Evolutionary conservation across 768 basidiomycete genomes (phyloP).

Genomic region (Lactarius sanguifluus): DNA sequence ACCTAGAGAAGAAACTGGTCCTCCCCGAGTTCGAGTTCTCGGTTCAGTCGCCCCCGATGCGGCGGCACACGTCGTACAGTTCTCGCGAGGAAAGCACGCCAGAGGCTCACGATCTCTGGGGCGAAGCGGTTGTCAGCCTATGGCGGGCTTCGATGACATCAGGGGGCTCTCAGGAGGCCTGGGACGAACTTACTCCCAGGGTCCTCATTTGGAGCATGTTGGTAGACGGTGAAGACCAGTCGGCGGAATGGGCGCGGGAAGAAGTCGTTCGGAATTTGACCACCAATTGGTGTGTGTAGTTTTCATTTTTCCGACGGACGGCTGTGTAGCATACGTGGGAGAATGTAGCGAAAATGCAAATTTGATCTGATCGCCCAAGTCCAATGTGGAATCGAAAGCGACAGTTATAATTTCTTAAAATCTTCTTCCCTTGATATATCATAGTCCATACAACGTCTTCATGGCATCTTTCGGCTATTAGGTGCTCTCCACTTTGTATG

Average conservation of each 20-base stretch:
- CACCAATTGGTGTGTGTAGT: conserved; percentile 2
- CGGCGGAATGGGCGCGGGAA: conserved; percentile 59
- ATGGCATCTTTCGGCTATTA: not conserved
- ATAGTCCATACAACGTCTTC: not conserved
- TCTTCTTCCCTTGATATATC: not conserved
- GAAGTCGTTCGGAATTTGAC: conserved; percentile 35
- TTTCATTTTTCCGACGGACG: not conserved
- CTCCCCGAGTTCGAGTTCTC: not conserved
- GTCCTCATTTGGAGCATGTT: conserved; percentile 57
- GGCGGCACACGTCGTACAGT: conserved; percentile 27
- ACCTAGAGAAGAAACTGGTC: conserved; percentile 16
- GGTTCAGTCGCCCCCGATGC: not conserved
- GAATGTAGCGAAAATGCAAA: not conserved
- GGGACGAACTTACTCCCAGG: conserved; percentile 55
- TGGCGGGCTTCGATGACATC: conserved; percentile 54
- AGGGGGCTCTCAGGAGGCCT: conserved; percentile 37
- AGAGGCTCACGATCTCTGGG: conserved; percentile 46
- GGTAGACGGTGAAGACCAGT: conserved; percentile 35
- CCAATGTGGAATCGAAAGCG: not conserved
- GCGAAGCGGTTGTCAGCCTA: conserved; percentile 51
- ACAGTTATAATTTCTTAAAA: not conserved
- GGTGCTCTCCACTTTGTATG: conserved; percentile 52
- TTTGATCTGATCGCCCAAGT: not conserved
- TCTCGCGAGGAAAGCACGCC: conserved; percentile 37
- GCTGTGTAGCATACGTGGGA: not conserved